Evolutionary conservation across 2,329 filamentous ascomycete genomes (phyloP).

Genomic region (Pseudogymnoascus sp.): DNA sequence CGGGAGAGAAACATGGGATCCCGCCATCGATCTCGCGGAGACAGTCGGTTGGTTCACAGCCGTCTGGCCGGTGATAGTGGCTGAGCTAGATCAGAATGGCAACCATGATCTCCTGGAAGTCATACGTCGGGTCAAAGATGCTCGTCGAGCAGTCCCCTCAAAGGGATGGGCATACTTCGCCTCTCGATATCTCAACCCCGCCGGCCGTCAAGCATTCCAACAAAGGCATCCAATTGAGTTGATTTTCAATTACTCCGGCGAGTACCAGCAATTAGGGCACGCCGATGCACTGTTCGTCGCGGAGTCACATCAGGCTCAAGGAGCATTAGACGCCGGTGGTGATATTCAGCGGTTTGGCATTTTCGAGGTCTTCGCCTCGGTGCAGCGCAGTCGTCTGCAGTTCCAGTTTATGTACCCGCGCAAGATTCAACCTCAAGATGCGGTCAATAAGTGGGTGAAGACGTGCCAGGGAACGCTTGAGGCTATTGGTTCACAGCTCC

Average conservation of each 20-base stretch:
- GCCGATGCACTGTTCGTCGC: slow-evolving; percentile 27
- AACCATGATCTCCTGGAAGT: slow-evolving; percentile 15
- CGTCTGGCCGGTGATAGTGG: slow-evolving; percentile 30
- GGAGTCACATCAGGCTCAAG: slow-evolving; percentile 16
- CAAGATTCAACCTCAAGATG: slow-evolving; percentile 14
- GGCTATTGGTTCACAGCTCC: neutral
- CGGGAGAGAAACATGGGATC: slow-evolving; percentile 33
- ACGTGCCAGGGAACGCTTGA: slow-evolving; percentile 14
- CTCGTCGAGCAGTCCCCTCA: slow-evolving; percentile 27
- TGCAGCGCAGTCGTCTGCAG: slow-evolving; percentile 13
- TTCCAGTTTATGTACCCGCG: slow-evolving; percentile 18
- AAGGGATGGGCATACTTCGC: slow-evolving; percentile 36
- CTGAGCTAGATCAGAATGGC: slow-evolving; percentile 12
- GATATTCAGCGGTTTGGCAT: slow-evolving; percentile 15
- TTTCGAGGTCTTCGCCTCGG: slow-evolving; percentile 17
- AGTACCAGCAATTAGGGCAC: slow-evolving; percentile 38
- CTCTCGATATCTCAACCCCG: slow-evolving; percentile 26
- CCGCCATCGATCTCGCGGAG: slow-evolving; percentile 29
- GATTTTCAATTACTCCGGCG: slow-evolving; percentile 42
- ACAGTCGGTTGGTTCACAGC: slow-evolving; percentile 42
- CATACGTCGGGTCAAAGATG: slow-evolving; percentile 30
- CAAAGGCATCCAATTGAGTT: slow-evolving; percentile 36
- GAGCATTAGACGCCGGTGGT: slow-evolving; percentile 5
- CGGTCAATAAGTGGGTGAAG: slow-evolving; percentile 14
- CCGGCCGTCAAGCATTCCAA: slow-evolving; percentile 27